Evolutionary conservation across 2,329 filamentous ascomycete genomes (phyloP).

Genomic region (Phyllosticta citribraziliensis): DNA sequence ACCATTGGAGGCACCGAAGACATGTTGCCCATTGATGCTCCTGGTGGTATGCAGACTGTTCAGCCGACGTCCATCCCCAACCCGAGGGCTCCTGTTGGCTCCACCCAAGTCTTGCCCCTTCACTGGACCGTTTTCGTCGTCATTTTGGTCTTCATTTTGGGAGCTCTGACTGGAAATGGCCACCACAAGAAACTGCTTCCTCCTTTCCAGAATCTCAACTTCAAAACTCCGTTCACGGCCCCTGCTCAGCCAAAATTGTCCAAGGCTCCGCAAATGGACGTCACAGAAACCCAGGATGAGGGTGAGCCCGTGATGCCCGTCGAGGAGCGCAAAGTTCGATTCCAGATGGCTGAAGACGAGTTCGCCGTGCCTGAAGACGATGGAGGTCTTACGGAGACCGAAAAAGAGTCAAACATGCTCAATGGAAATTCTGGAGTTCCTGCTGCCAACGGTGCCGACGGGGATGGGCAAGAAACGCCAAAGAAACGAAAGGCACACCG

Average conservation of each 20-base stretch:
- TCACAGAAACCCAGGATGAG: neutral
- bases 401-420: neutral
- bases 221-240: conserved; percentile 19
- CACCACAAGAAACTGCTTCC: conserved; percentile 13
- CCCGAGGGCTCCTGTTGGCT: conserved; percentile 11
- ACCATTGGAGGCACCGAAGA: conserved; percentile 7
- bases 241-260: neutral
- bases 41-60: conserved; percentile 12
- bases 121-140: conserved; percentile 9
- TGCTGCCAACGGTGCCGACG: conserved; percentile 9
- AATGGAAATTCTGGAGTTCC: neutral
- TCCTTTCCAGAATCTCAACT: conserved; percentile 25
- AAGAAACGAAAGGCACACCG: conserved; percentile 43
- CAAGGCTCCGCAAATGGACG: conserved; percentile 2
- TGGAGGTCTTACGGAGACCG: neutral
- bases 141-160: conserved; percentile 5
- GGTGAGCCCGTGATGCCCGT: neutral
- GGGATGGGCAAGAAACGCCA: conserved; percentile 15
- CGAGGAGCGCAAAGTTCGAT: conserved; percentile 9
- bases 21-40: conserved; percentile 14
- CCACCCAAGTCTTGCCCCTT: neutral
- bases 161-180: conserved; percentile 7
- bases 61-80: neutral
- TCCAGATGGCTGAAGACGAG: conserved; percentile 9
- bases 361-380: conserved; percentile 6